Conservation (phyloP, 331 rosid species). For the Quercus lobata region DNA sequence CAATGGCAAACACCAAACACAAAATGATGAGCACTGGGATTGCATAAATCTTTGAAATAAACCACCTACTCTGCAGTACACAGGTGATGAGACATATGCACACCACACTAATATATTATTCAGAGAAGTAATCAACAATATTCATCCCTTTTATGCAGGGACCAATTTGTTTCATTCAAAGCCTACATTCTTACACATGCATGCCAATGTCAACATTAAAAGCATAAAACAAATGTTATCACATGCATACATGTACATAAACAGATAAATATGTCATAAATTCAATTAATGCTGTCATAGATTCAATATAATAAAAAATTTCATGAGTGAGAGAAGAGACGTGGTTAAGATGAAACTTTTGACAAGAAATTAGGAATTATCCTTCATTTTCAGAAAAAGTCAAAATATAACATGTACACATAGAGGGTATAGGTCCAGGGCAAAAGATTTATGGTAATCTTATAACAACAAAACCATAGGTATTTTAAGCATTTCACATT, state of each 20-base stretch:
- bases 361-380: neutral
- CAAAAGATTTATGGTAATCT: neutral
- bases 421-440: neutral
- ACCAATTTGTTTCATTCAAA: neutral
- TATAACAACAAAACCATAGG: neutral
- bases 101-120: neutral
- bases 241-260: neutral
- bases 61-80: neutral
- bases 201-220: neutral
- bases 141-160: neutral
- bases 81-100: neutral
- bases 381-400: neutral
- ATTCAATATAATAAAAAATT: neutral
- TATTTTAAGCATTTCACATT: neutral
- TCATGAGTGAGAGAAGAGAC: neutral
- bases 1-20: neutral
- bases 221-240: neutral
- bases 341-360: neutral
- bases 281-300: neutral
- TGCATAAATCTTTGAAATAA: neutral
- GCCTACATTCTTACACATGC: neutral
- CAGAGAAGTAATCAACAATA: neutral
- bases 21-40: neutral
- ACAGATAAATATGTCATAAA: neutral
- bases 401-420: neutral